Base-by-base conservation (phyloP, 305 asterid species). In the Ajuga reptans region DNA sequence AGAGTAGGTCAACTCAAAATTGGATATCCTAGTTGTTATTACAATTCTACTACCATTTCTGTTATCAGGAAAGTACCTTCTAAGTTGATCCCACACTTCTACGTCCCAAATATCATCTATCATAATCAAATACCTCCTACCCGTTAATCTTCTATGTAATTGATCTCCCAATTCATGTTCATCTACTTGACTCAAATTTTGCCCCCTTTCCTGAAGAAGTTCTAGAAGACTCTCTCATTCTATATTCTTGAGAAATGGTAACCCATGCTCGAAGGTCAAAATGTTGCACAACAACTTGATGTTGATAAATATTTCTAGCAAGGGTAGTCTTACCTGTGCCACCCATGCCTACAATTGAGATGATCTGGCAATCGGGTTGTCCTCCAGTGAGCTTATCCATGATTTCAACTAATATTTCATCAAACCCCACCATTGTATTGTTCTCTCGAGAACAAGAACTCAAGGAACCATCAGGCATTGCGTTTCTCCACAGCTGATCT, bases 301-400 rank as follows among this genome's bases (percentile, higher is more conserved):
- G 11, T 4, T 5, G 21, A 57, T 45, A 69, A 46, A 57, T 57
- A 58, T 33, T 57, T 16, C 9, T 31, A 1, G 67, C 74, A 16
- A 69, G 74, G 9, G 57, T 58, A 1, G 67, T 69, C 60, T 69
- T 69, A 59, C 74, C 59, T 8, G 42, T 36, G 9, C 59, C 29
- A 31, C 36, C 36, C 36, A 31, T 31, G 36, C 36, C 36, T 3
- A 31, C 36, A 3, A 31, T 3, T 5, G 6, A 5, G 6, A 31
- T 31, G 36, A 31, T 5, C 6, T 31, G 36, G 36, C 36, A 4
- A 31, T 31, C 36, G 6, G 6, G 36, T 31, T 31, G 36, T 3
- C 36, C 36, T 31, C 36, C 36, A 31, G 36, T 31, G 36, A 31
- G 36, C 36, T 31, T 31, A 31, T 31, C 36, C 36, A 31, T 3